Conservation (phyloP, 2,329 filamentous ascomycete species). For the Fonsecaea erecta region DNA sequence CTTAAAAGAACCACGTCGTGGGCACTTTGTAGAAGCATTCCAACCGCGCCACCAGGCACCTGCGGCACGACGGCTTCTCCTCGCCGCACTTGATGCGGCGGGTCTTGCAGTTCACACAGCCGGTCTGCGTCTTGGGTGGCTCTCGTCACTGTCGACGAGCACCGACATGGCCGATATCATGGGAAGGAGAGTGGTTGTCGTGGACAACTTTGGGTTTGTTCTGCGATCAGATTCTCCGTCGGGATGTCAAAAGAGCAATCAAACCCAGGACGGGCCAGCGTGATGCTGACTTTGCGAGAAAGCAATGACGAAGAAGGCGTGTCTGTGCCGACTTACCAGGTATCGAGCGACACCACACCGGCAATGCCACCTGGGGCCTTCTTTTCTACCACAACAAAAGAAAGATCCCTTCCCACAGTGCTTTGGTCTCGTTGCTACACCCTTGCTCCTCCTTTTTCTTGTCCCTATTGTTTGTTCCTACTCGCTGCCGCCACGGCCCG, state of each 20-base stretch:
- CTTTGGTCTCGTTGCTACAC: no score
- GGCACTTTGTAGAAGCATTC: background rate
- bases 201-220: no score
- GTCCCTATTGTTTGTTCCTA: no score
- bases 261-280: no score
- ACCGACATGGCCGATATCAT: background rate
- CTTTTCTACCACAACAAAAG: background rate
- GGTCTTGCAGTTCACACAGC: constrained; percentile 7
- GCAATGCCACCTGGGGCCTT: background rate
- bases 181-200: no score
- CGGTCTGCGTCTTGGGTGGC: background rate
- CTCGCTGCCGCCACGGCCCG: no score
- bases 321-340: background rate
- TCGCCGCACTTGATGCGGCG: constrained; percentile 12
- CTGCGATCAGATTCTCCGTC: no score
- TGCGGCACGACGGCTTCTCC: background rate
- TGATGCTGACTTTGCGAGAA: no score
- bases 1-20: background rate
- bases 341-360: background rate
- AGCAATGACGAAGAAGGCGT: background rate
- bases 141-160: background rate
- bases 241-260: no score
- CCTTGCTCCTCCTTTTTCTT: no score
- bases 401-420: no score
- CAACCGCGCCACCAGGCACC: background rate